These are phyloP conservation scores for Pseudogymnoascus pannorum DNA, from an alignment of 2,329 filamentous ascomycete species.

Conservation along the genomic window DNA sequence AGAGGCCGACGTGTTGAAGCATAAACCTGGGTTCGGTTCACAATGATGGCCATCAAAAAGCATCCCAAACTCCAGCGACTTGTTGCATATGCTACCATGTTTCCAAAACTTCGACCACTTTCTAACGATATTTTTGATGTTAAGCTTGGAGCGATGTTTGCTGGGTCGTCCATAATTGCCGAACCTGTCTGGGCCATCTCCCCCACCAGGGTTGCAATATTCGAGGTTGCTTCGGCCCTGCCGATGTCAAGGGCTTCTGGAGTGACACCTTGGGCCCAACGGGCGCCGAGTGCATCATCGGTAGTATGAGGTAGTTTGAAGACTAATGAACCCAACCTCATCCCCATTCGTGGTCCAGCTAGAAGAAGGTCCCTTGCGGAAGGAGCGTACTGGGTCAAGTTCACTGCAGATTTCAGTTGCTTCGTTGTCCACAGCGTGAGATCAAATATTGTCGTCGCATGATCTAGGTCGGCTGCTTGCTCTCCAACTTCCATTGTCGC, in stretches of 20 bases:
- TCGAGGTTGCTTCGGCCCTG: conserved; percentile 21
- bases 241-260: conserved; percentile 42
- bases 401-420: conserved; percentile 27
- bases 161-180: conserved; percentile 30
- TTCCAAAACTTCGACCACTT: conserved; percentile 64
- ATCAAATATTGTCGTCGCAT: not conserved
- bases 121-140: conserved; percentile 48
- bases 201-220: conserved; percentile 32
- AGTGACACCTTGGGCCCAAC: conserved; percentile 51
- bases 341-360: conserved; percentile 63
- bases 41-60: conserved; percentile 74
- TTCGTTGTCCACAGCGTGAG: conserved; percentile 5
- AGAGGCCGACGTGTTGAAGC: conserved; percentile 78
- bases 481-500: conserved; percentile 2
- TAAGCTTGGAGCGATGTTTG: conserved; percentile 35
- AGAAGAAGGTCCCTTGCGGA: conserved; percentile 62
- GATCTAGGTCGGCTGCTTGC: not conserved
- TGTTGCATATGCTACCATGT: conserved; percentile 82
- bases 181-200: conserved; percentile 20
- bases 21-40: conserved; percentile 91
- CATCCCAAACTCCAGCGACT: conserved; percentile 89
- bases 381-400: conserved; percentile 53
- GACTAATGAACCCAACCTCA: conserved; percentile 59
- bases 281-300: conserved; percentile 42
- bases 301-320: conserved; percentile 52